A percentile compares a stretch with the other conserved stretches of the same genome.
phyloP scores from a whole-genome alignment of 2,329 filamentous ascomycete species.

The Zymoseptoria pseudotritici region DNA sequence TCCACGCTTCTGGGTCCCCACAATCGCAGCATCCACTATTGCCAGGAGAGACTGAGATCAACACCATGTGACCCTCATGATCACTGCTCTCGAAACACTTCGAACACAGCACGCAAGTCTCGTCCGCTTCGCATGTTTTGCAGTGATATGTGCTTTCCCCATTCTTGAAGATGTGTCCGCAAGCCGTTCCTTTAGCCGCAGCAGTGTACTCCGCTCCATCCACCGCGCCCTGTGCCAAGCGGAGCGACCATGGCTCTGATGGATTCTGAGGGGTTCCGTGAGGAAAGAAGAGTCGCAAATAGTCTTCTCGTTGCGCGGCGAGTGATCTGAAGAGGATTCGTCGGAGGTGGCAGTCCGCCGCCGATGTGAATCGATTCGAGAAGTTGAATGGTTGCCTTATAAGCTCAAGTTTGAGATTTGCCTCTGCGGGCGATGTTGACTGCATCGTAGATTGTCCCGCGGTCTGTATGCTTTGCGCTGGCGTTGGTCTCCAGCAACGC shows the following conservation, averaged over 20 bases:
- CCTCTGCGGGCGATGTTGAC: slow-evolving; percentile 50
- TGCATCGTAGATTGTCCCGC: slow-evolving; percentile 6
- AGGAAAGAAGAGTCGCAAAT: slow-evolving; percentile 76
- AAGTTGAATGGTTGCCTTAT: slow-evolving; percentile 67
- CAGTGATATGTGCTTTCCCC: slow-evolving; percentile 93
- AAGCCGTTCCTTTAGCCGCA: slow-evolving; percentile 82
- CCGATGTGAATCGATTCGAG: slow-evolving; percentile 66
- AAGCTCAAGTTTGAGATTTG: slow-evolving; percentile 75
- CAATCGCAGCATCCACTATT: slow-evolving; percentile 97
- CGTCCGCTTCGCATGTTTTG: slow-evolving; percentile 87
- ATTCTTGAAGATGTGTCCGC: slow-evolving; percentile 92
- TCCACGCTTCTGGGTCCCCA: slow-evolving; percentile 92
- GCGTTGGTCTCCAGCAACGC: not conserved
- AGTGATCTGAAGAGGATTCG: slow-evolving; percentile 80
- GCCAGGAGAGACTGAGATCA: slow-evolving; percentile 77
- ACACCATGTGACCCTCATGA: slow-evolving; percentile 86
- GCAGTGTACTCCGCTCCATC: slow-evolving; percentile 94
- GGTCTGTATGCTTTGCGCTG: not conserved
- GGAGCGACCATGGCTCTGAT: slow-evolving; percentile 57
- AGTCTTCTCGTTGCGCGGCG: slow-evolving; percentile 64
- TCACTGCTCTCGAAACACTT: slow-evolving; percentile 93
- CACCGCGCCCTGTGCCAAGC: slow-evolving; percentile 81
- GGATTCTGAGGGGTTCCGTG: slow-evolving; percentile 43
- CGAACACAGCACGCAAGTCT: slow-evolving; percentile 90
- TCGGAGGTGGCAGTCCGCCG: slow-evolving; percentile 65